Base-by-base conservation (phyloP, 805 yeast genomes). In the Phaffomyces antillensis region DNA sequence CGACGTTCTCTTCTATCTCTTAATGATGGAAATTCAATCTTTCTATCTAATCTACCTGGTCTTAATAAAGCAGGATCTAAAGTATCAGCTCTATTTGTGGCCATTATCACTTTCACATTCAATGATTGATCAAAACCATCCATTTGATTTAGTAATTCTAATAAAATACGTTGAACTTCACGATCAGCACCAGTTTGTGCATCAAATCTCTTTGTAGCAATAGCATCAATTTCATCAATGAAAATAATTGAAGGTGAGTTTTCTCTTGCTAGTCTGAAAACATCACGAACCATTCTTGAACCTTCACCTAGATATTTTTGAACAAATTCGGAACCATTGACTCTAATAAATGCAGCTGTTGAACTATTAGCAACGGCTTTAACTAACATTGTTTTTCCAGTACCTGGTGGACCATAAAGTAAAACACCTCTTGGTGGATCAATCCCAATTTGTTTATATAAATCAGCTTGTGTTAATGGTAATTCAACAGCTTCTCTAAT, bases 151-250 rank as follows among this genome's bases (percentile, higher is more conserved):
- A 93, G 76, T 61, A 93, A 75, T 71, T 93, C 99, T 62, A 93
- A 83, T 66, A 93, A 74, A 54, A 91, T 93, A 72, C 99, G 87
- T 71, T 93, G 99, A 44, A 93, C 99, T 71, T 93, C 99, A 68
- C 99, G 82, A 70, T 93, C 99, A 32, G 99, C 98, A 64, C 99
- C 99, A 4, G 99, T 93, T 72, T 93, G 99, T 23, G 99, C 99
- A 68, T 93, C 99, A 60, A 93, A 93, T 70, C 99, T 86, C 68
- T 93, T 93, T 36, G 99, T 93, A 45, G 99, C 99, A 65, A 93
- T 93, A 31, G 99, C 96, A 69, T 93, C 99, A 58, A 93, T 90
- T 72, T 93, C 99, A 72, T 93, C 99, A 56, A 93, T 93, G 68
- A 93, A 93, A 50, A 93, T 93, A 60, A 93, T 93, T 10, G 96